phyloP scores from a whole-genome alignment of 768 basidiomycete species.

The Trametes cinnabarina region DNA sequence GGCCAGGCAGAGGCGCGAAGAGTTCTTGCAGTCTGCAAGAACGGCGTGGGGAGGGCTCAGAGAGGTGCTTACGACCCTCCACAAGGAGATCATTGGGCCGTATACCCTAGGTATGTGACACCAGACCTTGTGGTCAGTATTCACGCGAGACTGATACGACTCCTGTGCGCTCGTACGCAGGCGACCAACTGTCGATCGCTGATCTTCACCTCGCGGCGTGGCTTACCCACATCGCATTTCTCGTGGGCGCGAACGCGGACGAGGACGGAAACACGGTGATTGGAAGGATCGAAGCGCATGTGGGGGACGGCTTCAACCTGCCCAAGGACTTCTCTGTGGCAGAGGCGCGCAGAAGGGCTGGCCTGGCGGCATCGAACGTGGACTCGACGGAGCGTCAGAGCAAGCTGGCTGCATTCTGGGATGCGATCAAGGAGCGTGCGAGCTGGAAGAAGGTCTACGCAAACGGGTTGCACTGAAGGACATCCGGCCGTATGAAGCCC shows the following conservation, averaged over 20 bases:
- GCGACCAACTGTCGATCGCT: slow-evolving; percentile 79
- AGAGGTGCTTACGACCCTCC: slow-evolving; percentile 45
- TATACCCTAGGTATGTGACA: slow-evolving; percentile 57
- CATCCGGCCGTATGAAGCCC: not conserved
- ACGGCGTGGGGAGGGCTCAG: slow-evolving; percentile 52
- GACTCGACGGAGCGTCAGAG: slow-evolving; percentile 35
- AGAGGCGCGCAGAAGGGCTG: slow-evolving; percentile 32
- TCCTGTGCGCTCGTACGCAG: slow-evolving; percentile 36
- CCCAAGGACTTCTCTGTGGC: slow-evolving; percentile 41
- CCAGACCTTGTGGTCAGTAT: not conserved
- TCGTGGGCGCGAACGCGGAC: slow-evolving; percentile 51
- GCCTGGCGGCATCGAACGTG: slow-evolving; percentile 26
- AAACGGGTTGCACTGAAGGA: slow-evolving; percentile 41
- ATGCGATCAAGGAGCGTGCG: slow-evolving; percentile 55
- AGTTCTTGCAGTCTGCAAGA: slow-evolving; percentile 50
- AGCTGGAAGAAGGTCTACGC: slow-evolving; percentile 73
- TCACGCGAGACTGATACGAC: not conserved
- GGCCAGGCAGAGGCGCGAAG: slow-evolving; percentile 40
- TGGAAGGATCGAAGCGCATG: slow-evolving; percentile 49
- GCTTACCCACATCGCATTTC: slow-evolving; percentile 57
- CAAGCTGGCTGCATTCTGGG: slow-evolving; percentile 75
- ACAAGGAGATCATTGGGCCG: slow-evolving; percentile 61
- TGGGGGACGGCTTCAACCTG: slow-evolving; percentile 46
- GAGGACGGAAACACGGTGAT: slow-evolving; percentile 54
- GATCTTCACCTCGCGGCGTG: slow-evolving; percentile 81